Conservation (phyloP, 768 basidiomycete species). For the Polyporus arcularius region DNA sequence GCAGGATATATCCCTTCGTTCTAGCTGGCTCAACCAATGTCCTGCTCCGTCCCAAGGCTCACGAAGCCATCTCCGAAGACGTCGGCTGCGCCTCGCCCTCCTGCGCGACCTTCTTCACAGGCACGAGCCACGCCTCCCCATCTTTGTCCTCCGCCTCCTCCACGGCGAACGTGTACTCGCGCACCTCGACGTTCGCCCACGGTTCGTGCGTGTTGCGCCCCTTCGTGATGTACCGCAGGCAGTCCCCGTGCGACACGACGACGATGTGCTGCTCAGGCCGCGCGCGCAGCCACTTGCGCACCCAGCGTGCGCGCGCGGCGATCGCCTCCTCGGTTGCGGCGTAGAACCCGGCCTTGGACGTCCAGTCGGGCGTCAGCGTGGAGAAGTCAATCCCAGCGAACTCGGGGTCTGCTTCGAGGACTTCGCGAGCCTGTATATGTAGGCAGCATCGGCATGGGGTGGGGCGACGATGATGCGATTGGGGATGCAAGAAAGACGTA, state of each 20-base stretch:
- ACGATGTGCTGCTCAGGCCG: conserved; percentile 30
- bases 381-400: conserved; percentile 31
- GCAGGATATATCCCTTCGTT: not conserved
- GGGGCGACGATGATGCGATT: not conserved
- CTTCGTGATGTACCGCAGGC: conserved; percentile 27
- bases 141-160: conserved; percentile 24
- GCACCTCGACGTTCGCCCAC: conserved; percentile 32
- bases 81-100: conserved; percentile 28
- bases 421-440: conserved; percentile 22
- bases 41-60: not conserved
- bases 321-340: conserved; percentile 18
- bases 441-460: not conserved
- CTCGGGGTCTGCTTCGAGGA: conserved; percentile 30
- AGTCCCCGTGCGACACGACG: conserved; percentile 30
- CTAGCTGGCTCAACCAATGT: too few relatives aligned
- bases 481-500: conserved; percentile 8
- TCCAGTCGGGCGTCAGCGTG: conserved; percentile 30
- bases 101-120: conserved; percentile 20
- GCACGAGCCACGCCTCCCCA: conserved; percentile 26
- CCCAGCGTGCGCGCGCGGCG: conserved; percentile 29
- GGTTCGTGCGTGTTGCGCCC: conserved; percentile 24
- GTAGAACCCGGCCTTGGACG: conserved; percentile 28
- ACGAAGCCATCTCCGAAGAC: conserved; percentile 20
- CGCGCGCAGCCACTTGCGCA: conserved; percentile 28
- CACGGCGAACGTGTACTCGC: conserved; percentile 26